Evolutionary conservation across 2,329 filamentous ascomycete species (phyloP).

Genomic region (Corynespora cassiicola): DNA sequence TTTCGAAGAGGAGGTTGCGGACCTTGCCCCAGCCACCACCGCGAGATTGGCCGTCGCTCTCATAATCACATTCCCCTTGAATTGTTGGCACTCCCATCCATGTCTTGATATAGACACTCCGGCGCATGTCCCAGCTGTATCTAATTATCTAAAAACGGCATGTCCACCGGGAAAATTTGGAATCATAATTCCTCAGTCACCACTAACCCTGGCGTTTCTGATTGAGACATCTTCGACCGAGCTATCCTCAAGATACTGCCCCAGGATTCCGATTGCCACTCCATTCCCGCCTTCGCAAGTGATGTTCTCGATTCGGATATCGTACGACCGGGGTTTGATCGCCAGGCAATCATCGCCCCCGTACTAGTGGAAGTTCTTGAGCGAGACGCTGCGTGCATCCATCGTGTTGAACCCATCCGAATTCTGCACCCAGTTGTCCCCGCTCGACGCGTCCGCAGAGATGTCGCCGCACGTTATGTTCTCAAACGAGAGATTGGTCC

Average conservation of each 20-base stretch:
- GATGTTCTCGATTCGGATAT: conserved; percentile 60
- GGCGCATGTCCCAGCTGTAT: conserved; percentile 29
- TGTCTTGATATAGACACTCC: conserved; percentile 62
- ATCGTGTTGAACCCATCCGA: conserved; percentile 66
- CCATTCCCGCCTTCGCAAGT: conserved; percentile 63
- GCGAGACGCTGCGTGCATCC: conserved; percentile 57
- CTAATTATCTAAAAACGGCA: too few species aligned
- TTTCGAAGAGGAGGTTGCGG: conserved; percentile 58
- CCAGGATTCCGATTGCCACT: conserved; percentile 59
- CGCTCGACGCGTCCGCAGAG: conserved; percentile 56
- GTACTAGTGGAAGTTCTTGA: conserved; percentile 61
- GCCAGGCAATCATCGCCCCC: conserved; percentile 68
- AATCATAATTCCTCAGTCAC: too few species aligned
- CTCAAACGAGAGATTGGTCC: conserved; percentile 59
- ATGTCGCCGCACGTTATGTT: conserved; percentile 61
- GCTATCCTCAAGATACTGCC: conserved; percentile 63
- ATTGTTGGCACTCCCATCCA: conserved; percentile 56
- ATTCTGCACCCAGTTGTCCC: conserved; percentile 64
- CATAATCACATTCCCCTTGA: conserved; percentile 56
- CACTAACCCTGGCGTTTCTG: too few species aligned
- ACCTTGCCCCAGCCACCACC: conserved; percentile 63
- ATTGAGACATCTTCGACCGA: conserved; percentile 58
- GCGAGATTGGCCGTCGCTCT: conserved; percentile 55
- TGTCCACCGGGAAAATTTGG: too few species aligned
- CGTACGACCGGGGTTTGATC: conserved; percentile 67